These are phyloP conservation scores for Lathyrus oleraceus DNA, from an alignment of 306 rosid species.

Conservation along the genomic window DNA sequence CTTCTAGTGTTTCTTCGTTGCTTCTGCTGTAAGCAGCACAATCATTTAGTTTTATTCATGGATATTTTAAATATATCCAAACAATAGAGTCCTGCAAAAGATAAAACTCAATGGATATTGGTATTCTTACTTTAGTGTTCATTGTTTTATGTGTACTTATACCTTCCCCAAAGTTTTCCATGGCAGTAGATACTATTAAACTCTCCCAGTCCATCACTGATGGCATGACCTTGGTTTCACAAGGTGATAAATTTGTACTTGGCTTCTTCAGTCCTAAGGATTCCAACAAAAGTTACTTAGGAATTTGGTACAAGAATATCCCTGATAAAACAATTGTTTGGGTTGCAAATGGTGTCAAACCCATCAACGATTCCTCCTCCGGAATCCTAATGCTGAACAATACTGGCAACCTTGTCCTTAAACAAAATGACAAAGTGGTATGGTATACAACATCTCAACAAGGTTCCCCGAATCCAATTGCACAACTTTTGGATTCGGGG, in stretches of 20 bases:
- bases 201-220: conserved; percentile 41
- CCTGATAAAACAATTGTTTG: conserved; percentile 46
- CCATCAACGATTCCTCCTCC: conserved; percentile 38
- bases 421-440: conserved; percentile 1
- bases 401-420: conserved; percentile 39
- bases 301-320: conserved; percentile 57
- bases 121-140: not conserved
- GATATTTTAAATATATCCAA: not conserved
- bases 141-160: not conserved
- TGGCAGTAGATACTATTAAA: conserved; percentile 39
- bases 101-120: conserved; percentile 5
- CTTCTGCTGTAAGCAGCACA: not conserved
- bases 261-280: conserved; percentile 59
- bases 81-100: not conserved
- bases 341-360: conserved; percentile 61
- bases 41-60: not conserved
- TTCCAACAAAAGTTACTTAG: conserved; percentile 48
- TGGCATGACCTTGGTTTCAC: conserved; percentile 45
- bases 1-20: not conserved
- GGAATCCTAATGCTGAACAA: conserved; percentile 26
- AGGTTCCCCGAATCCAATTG: conserved; percentile 32
- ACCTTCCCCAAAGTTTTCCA: conserved; percentile 24
- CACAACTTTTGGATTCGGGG: conserved; percentile 40
- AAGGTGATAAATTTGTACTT: conserved; percentile 44
- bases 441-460: conserved; percentile 37